Evolutionary conservation across 2,329 filamentous ascomycete genomes (phyloP), one percentile per base, ranked within the genome.

Genomic region (Cytospora leucostoma): DNA sequence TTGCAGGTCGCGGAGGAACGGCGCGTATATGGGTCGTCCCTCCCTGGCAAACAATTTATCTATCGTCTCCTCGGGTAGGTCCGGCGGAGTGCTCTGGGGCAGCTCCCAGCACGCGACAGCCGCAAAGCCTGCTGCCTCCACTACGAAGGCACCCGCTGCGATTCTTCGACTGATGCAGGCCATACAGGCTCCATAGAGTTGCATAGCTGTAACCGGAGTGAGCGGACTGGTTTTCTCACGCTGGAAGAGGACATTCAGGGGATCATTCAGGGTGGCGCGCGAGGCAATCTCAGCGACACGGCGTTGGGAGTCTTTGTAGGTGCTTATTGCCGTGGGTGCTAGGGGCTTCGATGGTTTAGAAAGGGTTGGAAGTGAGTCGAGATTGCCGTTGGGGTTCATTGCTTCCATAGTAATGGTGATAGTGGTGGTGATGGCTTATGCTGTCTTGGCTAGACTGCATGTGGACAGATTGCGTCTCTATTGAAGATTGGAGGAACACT

Each of bases 41-140:
- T n/a, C 17, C 2, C n/a, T 50, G 15, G 58, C 52, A n/a, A n/a
- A n/a, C 2, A 60, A 11, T 11, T 60, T 37, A 27, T 54, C 17
- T 4, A 60, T 34, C 50, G 7, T 7, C 32, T 60, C 50, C 27
- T 47, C 50, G 15, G 17, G 40, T 1, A n/a, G 15, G 37, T 60
- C 58, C 4, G 58, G 58, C 15, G 6, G 17, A 32, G 35, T 54
- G n/a, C 58, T 60, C 19, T 47, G 50, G 1, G 58, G 58, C 19
- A 37, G 58, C 35, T 60, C 37, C 58, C 58, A 60, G 37, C 58
- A 60, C 15, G 58, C 58, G 13, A 54, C 58, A 12, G 58, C 51
- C 3, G 58, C 58, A 33, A 60, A 60, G 13, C 32, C 58, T 13
- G 58, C 58, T 17, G 58, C 50, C 58, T 60, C 58, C n/a, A 54